A percentile compares a stretch with the other conserved stretches of the same genome.
Conservation (phyloP, 805 yeast species). For the Saccharomycopsis javanensis region DNA sequence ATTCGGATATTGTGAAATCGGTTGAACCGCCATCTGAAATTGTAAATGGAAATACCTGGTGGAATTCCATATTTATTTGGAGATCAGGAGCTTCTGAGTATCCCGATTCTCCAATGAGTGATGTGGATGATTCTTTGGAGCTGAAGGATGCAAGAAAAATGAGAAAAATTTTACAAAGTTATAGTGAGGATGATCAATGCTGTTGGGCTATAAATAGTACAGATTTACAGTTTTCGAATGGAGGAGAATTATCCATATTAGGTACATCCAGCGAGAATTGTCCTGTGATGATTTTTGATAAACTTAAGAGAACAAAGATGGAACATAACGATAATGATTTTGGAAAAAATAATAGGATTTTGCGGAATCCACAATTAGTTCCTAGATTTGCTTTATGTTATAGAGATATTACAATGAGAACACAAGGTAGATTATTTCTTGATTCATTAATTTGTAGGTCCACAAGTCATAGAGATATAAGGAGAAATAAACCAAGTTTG, state of each 20-base stretch:
- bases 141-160: conserved; percentile 11
- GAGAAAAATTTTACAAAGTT: conserved; percentile 6
- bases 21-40: not conserved
- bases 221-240: conserved; percentile 7
- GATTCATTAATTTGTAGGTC: conserved; percentile 1
- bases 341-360: not conserved
- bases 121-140: conserved; percentile 10
- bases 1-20: not conserved
- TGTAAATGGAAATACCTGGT: conserved; percentile 6
- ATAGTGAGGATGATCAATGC: not conserved
- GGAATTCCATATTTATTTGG: conserved; percentile 18
- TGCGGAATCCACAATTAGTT: not conserved
- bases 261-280: conserved; percentile 13
- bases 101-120: conserved; percentile 1
- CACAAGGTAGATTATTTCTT: conserved; percentile 7
- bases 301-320: conserved; percentile 10
- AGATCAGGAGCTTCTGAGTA: not conserved
- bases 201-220: conserved; percentile 16
- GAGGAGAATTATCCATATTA: conserved; percentile 12
- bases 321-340: not conserved
- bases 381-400: conserved; percentile 14
- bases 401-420: conserved; percentile 5
- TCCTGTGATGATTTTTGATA: conserved; percentile 9
- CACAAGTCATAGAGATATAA: not conserved
- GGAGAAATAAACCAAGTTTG: not conserved